Evolutionary conservation across 768 basidiomycete species (phyloP).

Genomic region (Boletellus emodensis): DNA sequence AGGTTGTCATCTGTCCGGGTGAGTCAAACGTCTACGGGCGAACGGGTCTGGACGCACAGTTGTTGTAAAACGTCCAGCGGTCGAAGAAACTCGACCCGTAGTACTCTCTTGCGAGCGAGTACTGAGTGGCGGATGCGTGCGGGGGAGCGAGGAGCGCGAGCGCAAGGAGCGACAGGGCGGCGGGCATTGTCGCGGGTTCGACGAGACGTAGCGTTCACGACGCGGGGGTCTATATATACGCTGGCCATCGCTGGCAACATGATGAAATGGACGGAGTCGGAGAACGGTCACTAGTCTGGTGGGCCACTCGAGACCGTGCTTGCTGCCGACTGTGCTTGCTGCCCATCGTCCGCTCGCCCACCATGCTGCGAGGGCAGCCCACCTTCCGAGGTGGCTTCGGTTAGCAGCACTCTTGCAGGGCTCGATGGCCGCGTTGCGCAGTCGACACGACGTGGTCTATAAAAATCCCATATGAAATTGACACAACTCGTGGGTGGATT

Average conservation of each 20-base stretch:
- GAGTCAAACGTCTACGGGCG: neutral
- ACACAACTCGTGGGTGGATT: neutral
- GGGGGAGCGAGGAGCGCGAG: constrained; percentile 10
- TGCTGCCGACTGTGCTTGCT: no score
- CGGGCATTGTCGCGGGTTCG: constrained; percentile 7
- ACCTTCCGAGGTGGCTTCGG: no score
- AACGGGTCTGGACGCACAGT: constrained; percentile 39
- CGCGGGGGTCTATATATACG: neutral
- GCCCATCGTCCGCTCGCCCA: no score
- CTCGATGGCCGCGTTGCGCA: neutral
- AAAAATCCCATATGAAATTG: neutral
- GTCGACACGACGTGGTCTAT: neutral
- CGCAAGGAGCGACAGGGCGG: constrained; percentile 1
- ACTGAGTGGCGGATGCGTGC: constrained; percentile 31
- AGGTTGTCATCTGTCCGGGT: constrained; percentile 55
- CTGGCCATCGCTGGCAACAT: neutral
- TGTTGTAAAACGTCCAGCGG: constrained; percentile 60
- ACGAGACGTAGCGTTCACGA: neutral
- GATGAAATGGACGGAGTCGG: neutral
- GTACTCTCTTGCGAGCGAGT: constrained; percentile 55
- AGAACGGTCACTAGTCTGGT: no score
- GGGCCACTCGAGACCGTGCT: no score
- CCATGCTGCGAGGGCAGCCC: no score
- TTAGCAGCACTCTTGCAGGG: no score
- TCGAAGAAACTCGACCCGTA: constrained; percentile 62